Conservation (phyloP, 352 stramenopile species). For the Pythium apleroticum region DNA sequence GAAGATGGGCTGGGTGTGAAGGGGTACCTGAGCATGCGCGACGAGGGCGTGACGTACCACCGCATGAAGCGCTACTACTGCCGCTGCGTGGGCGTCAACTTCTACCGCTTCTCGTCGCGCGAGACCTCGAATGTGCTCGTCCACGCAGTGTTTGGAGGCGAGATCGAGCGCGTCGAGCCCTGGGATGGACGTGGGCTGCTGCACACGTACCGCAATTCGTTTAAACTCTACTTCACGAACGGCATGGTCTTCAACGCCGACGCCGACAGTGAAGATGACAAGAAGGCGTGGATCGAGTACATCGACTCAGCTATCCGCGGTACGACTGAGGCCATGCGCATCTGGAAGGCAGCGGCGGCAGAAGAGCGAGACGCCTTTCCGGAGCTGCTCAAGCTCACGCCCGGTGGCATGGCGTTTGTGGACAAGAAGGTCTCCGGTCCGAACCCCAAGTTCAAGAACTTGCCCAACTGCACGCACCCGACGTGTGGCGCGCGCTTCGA, state of each 20-base stretch:
- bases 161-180: conserved; percentile 73
- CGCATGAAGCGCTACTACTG: conserved; percentile 88
- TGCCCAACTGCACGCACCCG: conserved; percentile 55
- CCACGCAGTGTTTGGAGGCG: conserved; percentile 62
- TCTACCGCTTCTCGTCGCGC: conserved; percentile 69
- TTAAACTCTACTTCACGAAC: conserved; percentile 79
- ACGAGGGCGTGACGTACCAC: conserved; percentile 82
- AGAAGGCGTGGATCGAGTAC: conserved; percentile 75
- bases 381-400: conserved; percentile 47
- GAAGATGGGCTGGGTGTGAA: conserved; percentile 70
- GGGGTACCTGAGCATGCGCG: conserved; percentile 76
- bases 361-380: conserved; percentile 21
- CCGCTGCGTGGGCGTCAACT: conserved; percentile 77
- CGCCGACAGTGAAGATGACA: conserved; percentile 79
- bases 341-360: conserved; percentile 39
- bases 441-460: conserved; percentile 70
- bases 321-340: conserved; percentile 31
- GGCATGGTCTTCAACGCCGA: conserved; percentile 78
- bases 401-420: conserved; percentile 56
- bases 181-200: conserved; percentile 85
- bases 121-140: conserved; percentile 59
- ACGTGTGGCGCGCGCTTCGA: conserved; percentile 73
- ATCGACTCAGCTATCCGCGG: conserved; percentile 64
- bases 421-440: conserved; percentile 53
- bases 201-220: conserved; percentile 83